Conservation (phyloP, 2,329 filamentous ascomycete genomes). For the Epichloe typhina region DNA sequence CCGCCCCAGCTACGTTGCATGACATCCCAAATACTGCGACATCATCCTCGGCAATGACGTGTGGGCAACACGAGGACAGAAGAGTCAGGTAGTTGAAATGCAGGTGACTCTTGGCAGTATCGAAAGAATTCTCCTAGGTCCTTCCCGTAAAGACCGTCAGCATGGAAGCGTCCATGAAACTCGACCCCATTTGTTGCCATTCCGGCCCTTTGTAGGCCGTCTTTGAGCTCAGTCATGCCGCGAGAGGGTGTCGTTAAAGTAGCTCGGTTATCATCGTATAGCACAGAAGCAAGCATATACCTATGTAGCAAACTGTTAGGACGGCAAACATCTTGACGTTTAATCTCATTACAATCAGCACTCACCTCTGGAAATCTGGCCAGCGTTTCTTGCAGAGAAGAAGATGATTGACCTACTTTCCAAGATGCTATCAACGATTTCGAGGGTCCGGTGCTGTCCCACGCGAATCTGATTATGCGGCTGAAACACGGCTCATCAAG, state of each 20-base stretch:
- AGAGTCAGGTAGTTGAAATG: background rate
- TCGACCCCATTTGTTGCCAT: background rate
- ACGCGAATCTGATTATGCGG: background rate
- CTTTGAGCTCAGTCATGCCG: constrained; percentile 8
- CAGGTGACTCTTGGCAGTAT: background rate
- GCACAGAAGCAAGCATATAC: constrained; percentile 22
- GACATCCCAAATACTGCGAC: constrained; percentile 27
- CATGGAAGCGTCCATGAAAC: background rate
- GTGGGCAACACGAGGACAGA: background rate
- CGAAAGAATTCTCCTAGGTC: background rate
- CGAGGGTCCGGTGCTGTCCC: background rate
- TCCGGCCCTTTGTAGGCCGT: background rate
- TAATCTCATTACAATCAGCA: too few relatives aligned
- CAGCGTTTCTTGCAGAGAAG: background rate
- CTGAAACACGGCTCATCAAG: background rate
- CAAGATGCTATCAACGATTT: background rate
- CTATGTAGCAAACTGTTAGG: constrained; percentile 6
- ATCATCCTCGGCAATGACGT: background rate
- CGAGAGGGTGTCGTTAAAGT: constrained; percentile 19
- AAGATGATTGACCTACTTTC: background rate
- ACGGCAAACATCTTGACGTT: background rate
- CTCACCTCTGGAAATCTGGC: background rate
- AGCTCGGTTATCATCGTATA: constrained; percentile 22
- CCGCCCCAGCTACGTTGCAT: constrained; percentile 23
- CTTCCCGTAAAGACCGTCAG: background rate